Evolutionary conservation across 2,329 filamentous ascomycete species (phyloP).

Genomic region (Cercospora citrullina): DNA sequence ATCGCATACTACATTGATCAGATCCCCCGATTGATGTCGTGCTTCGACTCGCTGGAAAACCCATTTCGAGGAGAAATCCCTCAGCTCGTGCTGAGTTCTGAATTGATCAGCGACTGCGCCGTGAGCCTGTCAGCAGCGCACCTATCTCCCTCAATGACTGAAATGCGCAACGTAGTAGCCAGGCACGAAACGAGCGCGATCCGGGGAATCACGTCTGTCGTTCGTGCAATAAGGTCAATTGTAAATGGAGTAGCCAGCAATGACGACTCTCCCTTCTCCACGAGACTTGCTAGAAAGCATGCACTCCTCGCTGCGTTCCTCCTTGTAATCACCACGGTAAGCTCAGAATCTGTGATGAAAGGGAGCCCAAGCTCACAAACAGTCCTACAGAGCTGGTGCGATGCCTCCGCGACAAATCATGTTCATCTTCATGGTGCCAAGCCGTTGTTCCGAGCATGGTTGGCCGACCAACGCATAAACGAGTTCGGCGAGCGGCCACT

Average conservation of each 20-base stretch:
- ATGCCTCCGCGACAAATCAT: background rate
- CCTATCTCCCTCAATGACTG: background rate
- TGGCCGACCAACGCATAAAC: constrained; percentile 8
- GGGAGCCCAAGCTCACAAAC: background rate
- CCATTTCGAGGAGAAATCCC: background rate
- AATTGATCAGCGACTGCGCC: background rate
- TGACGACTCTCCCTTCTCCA: background rate
- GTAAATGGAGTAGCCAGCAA: background rate
- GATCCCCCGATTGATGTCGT: background rate
- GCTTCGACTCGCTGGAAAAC: background rate
- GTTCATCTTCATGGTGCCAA: constrained; percentile 19
- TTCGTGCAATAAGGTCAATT: background rate
- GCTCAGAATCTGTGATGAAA: background rate
- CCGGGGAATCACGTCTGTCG: background rate
- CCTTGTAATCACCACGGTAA: background rate
- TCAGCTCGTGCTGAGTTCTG: background rate
- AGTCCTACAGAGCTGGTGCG: background rate
- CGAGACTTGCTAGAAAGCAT: background rate
- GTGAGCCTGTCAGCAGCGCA: background rate
- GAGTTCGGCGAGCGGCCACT: background rate
- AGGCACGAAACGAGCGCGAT: background rate
- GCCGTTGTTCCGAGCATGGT: constrained; percentile 21
- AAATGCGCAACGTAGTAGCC: background rate
- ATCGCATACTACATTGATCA: background rate
- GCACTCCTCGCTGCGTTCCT: background rate